phyloP scores from a whole-genome alignment of 1,284 basidiomycete genomes.

The Singerocomus rubriflavus region DNA sequence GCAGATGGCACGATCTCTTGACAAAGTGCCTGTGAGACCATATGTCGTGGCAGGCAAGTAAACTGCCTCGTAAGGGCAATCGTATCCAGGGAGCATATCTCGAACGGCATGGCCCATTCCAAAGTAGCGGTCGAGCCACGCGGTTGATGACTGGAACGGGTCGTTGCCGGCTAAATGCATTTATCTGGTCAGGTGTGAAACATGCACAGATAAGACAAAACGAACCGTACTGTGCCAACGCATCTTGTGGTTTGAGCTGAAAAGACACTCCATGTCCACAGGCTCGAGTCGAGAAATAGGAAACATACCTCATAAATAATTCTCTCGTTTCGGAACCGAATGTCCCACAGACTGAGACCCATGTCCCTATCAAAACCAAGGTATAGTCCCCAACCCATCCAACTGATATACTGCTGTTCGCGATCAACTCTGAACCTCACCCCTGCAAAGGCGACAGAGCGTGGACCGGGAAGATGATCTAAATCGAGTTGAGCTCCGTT shows the following conservation, averaged over 20 bases:
- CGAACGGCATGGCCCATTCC: slow-evolving; percentile 59
- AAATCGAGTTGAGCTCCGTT: slow-evolving; percentile 45
- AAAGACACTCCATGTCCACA: background rate
- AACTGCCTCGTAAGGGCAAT: slow-evolving; percentile 61
- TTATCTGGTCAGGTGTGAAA: background rate
- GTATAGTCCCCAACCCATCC: slow-evolving; percentile 65
- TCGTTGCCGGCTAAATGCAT: slow-evolving; percentile 51
- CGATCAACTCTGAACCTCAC: slow-evolving; percentile 55
- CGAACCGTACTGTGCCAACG: slow-evolving; percentile 59
- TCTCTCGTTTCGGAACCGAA: slow-evolving; percentile 57
- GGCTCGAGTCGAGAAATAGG: background rate
- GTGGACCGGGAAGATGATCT: slow-evolving; percentile 60
- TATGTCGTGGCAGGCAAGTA: slow-evolving; percentile 58
- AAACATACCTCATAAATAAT: slow-evolving; percentile 58
- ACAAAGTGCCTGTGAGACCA: slow-evolving; percentile 41
- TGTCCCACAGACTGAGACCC: slow-evolving; percentile 65
- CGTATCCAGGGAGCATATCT: slow-evolving; percentile 60
- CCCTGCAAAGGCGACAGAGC: slow-evolving; percentile 56
- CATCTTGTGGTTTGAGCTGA: slow-evolving; percentile 56
- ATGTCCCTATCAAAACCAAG: slow-evolving; percentile 64
- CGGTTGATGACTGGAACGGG: slow-evolving; percentile 59
- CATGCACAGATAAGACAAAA: background rate
- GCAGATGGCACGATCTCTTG: slow-evolving; percentile 54
- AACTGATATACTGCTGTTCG: slow-evolving; percentile 53
- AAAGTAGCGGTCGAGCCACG: slow-evolving; percentile 65